Percentiles rank a stretch among this genome's conserved stretches.
Conservation (phyloP, 2,329 filamentous ascomycete species). For the Didymella glomerata region DNA sequence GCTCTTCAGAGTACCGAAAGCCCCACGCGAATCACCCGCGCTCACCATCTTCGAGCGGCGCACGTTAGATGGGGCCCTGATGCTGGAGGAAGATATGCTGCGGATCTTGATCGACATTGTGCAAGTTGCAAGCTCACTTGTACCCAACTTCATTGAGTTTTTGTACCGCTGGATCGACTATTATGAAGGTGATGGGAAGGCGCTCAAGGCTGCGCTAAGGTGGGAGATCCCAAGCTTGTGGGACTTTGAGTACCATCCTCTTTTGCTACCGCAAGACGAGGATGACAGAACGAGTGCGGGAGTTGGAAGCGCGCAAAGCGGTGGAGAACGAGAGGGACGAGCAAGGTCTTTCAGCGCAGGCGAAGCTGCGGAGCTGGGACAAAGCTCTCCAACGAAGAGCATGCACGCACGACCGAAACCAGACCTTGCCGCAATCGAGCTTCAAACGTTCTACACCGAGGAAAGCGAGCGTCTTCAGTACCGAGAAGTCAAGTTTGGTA, state of each 20-base stretch:
- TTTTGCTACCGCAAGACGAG: slow-evolving; percentile 25
- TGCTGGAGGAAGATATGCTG: slow-evolving; percentile 40
- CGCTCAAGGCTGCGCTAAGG: slow-evolving; percentile 42
- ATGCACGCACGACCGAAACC: slow-evolving; percentile 34
- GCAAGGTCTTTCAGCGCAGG: background rate
- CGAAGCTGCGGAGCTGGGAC: slow-evolving; percentile 22
- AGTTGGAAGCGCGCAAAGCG: background rate
- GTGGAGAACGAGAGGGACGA: slow-evolving; percentile 1
- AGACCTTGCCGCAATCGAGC: slow-evolving; percentile 35
- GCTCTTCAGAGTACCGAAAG: slow-evolving; percentile 3
- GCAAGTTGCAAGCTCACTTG: slow-evolving; percentile 34
- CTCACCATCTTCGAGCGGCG: slow-evolving; percentile 31
- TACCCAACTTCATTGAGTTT: slow-evolving; percentile 49
- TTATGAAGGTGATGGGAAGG: slow-evolving; percentile 43
- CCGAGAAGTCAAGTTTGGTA: slow-evolving; percentile 43
- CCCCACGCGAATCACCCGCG: slow-evolving; percentile 18
- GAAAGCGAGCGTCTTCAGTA: slow-evolving; percentile 46
- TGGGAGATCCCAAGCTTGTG: slow-evolving; percentile 48
- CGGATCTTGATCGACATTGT: slow-evolving; percentile 46
- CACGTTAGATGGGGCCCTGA: slow-evolving; percentile 34
- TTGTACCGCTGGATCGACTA: slow-evolving; percentile 47
- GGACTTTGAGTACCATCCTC: slow-evolving; percentile 47
- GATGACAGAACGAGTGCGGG: slow-evolving; percentile 5
- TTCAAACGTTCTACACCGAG: slow-evolving; percentile 25
- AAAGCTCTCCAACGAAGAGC: slow-evolving; percentile 31